phyloP scores from a whole-genome alignment of 306 rosid genomes.

The Hippophae gyantsensis region DNA sequence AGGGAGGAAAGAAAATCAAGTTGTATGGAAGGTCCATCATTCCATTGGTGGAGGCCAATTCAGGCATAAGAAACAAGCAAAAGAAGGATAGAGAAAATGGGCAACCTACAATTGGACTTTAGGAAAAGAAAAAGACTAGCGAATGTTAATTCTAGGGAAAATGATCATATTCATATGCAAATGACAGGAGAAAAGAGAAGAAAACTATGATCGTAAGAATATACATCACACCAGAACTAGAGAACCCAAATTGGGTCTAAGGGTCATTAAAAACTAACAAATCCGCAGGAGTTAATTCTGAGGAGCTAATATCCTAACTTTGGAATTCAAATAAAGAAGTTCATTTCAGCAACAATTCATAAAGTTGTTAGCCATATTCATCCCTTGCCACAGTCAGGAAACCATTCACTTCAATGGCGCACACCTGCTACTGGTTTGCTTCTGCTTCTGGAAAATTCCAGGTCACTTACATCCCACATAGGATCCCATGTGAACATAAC shows the following conservation, averaged over 20 bases:
- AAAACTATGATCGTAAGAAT: neutral
- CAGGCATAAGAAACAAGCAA: conserved; percentile 1
- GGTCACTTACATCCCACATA: conserved; percentile 20
- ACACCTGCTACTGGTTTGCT: conserved; percentile 15
- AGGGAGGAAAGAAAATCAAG: conserved; percentile 14
- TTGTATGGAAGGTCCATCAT: conserved; percentile 10
- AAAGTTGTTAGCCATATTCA: conserved; percentile 17
- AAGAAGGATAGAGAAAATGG: neutral
- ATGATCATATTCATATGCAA: too few species aligned
- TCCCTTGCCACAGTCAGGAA: conserved; percentile 18
- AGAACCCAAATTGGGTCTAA: conserved; percentile 5
- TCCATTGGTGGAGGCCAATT: conserved; percentile 6
- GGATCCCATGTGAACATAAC: conserved; percentile 8
- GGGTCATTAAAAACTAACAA: conserved; percentile 2
- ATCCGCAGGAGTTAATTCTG: conserved; percentile 1
- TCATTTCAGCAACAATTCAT: conserved; percentile 27
- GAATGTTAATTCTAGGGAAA: neutral
- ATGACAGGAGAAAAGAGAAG: neutral
- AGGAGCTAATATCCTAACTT: conserved; percentile 7
- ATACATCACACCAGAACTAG: conserved; percentile 9
- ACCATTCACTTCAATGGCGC: conserved; percentile 9
- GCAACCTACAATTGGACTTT: conserved; percentile 13
- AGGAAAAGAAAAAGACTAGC: conserved; percentile 11
- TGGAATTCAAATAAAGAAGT: conserved; percentile 16
- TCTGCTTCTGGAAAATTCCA: conserved; percentile 22